Percentiles rank a stretch among this genome's conserved stretches.
Conservation (phyloP, 2,329 filamentous ascomycete species). For the Xylaria sp. region DNA sequence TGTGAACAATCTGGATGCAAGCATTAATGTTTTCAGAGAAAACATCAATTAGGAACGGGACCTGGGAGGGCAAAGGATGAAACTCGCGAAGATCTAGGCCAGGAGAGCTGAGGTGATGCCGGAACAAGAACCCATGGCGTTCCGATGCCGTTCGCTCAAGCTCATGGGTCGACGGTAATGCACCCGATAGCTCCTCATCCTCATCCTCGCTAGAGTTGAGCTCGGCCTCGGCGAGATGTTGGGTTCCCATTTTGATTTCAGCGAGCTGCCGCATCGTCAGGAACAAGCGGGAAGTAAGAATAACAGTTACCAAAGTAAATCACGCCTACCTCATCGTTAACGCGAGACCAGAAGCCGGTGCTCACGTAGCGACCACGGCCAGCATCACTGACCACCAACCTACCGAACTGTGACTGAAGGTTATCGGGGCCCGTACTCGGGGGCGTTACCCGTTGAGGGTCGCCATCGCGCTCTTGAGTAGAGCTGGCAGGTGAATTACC, state of each 20-base stretch:
- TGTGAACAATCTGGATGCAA: slow-evolving; percentile 50
- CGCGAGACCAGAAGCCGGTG: slow-evolving; percentile 60
- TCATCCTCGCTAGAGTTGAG: slow-evolving; percentile 49
- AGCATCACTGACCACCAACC: slow-evolving; percentile 53
- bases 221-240: slow-evolving; percentile 41
- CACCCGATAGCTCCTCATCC: slow-evolving; percentile 40
- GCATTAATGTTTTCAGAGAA: slow-evolving; percentile 59
- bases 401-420: slow-evolving; percentile 52
- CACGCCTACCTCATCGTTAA: slow-evolving; percentile 58
- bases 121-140: slow-evolving; percentile 58
- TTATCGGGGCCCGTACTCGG: slow-evolving; percentile 7
- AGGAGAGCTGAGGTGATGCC: slow-evolving; percentile 47
- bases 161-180: slow-evolving; percentile 45
- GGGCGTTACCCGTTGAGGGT: slow-evolving; percentile 13
- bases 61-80: slow-evolving; percentile 59
- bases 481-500: slow-evolving; percentile 39
- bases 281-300: slow-evolving; percentile 6
- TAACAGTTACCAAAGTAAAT: neutral
- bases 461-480: slow-evolving; percentile 31
- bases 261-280: slow-evolving; percentile 47
- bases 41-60: slow-evolving; percentile 57
- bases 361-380: slow-evolving; percentile 54
- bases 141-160: slow-evolving; percentile 50
- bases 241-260: slow-evolving; percentile 49
- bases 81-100: slow-evolving; percentile 46